Conservation (phyloP, 495 filamentous ascomycete species). For the Apodospora peruviana region DNA sequence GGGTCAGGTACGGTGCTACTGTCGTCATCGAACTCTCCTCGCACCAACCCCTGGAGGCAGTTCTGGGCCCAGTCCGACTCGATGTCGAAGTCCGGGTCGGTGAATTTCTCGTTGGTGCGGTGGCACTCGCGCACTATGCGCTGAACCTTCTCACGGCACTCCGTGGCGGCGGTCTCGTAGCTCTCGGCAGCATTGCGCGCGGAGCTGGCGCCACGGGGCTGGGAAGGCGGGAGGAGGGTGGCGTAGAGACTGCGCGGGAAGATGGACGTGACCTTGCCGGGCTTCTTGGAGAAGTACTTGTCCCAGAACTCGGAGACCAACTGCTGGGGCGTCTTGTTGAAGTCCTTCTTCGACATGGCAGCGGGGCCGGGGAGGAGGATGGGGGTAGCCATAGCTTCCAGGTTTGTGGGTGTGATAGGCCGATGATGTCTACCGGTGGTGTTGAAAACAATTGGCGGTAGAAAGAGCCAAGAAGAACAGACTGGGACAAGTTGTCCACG, state of each 20-base stretch:
- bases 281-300: conserved; percentile 24
- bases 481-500: too few relatives aligned
- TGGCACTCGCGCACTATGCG: conserved; percentile 68
- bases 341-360: conserved; percentile 10
- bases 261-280: conserved; percentile 26
- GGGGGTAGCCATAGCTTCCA: too few relatives aligned
- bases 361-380: neutral
- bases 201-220: conserved; percentile 14
- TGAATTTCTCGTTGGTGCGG: conserved; percentile 71
- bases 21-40: conserved; percentile 21
- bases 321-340: conserved; percentile 24
- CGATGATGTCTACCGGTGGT: too few relatives aligned
- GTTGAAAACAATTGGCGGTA: too few relatives aligned
- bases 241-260: conserved; percentile 25
- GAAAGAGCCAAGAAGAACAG: too few relatives aligned
- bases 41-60: conserved; percentile 23
- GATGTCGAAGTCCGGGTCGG: conserved; percentile 73
- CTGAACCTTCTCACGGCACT: conserved; percentile 59
- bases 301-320: conserved; percentile 25
- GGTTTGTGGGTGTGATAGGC: too few relatives aligned
- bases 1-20: too few relatives aligned
- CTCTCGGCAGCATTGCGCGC: conserved; percentile 33
- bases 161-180: conserved; percentile 58
- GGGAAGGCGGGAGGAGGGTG: conserved; percentile 19
- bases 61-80: conserved; percentile 53